Evolutionary conservation across 805 yeast genomes (phyloP).

Genomic region (Candida coquimbonensis): DNA sequence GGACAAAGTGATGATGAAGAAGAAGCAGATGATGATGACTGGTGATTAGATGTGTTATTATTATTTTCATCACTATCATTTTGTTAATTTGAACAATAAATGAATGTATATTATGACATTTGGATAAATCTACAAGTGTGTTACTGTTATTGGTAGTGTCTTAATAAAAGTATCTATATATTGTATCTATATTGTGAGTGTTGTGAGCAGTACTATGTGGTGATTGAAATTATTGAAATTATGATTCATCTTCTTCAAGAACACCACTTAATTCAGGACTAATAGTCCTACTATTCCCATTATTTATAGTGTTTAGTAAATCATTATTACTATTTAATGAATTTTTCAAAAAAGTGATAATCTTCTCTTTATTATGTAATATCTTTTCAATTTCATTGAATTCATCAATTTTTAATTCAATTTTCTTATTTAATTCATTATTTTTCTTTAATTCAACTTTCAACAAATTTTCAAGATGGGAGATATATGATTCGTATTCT

Average conservation of each 20-base stretch:
- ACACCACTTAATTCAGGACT: conserved; percentile 47
- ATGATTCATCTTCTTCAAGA: conserved; percentile 29
- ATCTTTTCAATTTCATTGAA: conserved; percentile 55
- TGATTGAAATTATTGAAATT: no score
- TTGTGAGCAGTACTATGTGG: no score
- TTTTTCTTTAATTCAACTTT: conserved; percentile 15
- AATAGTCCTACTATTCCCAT: conserved; percentile 9
- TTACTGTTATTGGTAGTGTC: background rate
- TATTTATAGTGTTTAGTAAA: conserved; percentile 21
- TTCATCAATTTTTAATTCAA: conserved; percentile 41
- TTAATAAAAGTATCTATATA: no score
- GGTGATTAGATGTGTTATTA: conserved; percentile 18
- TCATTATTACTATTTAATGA: conserved; percentile 51
- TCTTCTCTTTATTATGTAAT: conserved; percentile 66
- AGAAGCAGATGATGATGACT: conserved; percentile 75
- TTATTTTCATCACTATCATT: no score
- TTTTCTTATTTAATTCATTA: background rate
- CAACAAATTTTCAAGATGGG: conserved; percentile 51
- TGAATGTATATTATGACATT: background rate
- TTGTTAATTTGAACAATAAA: no score
- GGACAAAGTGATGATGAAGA: conserved; percentile 64
- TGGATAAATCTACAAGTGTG: no score
- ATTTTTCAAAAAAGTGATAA: conserved; percentile 66
- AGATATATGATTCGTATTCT: conserved; percentile 52
- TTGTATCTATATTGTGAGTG: background rate